Base-by-base conservation (phyloP, 306 rosid species). In the Gillenia trifoliata region DNA sequence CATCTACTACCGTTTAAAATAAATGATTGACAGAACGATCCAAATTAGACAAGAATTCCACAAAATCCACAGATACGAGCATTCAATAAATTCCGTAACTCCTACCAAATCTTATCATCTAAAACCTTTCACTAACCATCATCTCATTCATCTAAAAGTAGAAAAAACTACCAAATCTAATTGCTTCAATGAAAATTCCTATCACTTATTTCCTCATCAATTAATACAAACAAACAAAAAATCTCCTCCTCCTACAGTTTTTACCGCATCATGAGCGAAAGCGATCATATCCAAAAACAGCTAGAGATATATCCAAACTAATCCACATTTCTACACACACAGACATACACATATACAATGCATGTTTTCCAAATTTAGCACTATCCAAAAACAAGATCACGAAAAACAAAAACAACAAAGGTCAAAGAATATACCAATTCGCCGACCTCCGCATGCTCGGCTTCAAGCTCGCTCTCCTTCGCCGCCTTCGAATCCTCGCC, bases 371-470 rank as follows among this genome's bases (percentile, higher is more conserved):
- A 71, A 29, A 61, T 8, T 25, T 17, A 65, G n/a, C 3, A 31
- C 45, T 12, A 50, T 61, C 15, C 40, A 40, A 66, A 13, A 61
- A 25, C 16, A 40, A 23, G 29, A 66, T 19, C 36, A 65, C 20
- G 2, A 64, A 57, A 20, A 20, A n/a, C 0, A 43, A 5, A 66
- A 23, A 12, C 5, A 22, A 25, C 7, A 1, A 74, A 72, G 26
- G 25, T 49, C 11, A 70, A 59, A 11, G 34, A 52, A 36, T 9
- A 66, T 31, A 55, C n/a, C 30, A 61, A 7, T 41, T 33, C 41
- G 25, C 66, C 70, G 63, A 74, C 88, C 85, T 87, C 89, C 7
- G 52, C 74, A 72, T 40, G 83, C 75, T 78, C 81, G 7, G 74
- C 74, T 38, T 75, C 86, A 1, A 9, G 64, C 64, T 45, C 71